A percentile compares a stretch with the other conserved stretches of the same genome.
Conservation (phyloP, 2,329 filamentous ascomycete species). For the Fusarium sp. region DNA sequence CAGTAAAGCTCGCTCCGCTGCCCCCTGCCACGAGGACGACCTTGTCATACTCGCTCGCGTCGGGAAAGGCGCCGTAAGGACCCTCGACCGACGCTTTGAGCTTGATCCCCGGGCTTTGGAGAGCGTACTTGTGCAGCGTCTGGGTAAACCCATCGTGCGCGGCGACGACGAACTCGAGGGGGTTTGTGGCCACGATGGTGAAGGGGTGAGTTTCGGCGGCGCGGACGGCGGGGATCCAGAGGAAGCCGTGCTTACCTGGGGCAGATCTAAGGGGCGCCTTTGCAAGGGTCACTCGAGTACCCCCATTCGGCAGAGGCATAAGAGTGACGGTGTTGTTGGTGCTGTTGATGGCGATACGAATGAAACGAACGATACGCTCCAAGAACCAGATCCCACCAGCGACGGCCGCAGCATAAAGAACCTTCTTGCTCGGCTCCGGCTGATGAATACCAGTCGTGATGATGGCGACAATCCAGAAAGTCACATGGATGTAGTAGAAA, state of each 20-base stretch:
- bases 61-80: conserved; percentile 67
- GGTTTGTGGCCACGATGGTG: conserved; percentile 65
- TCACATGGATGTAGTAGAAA: conserved; percentile 66
- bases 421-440: conserved; percentile 56
- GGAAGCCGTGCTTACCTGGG: conserved; percentile 71
- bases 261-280: conserved; percentile 60
- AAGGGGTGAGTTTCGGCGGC: conserved; percentile 72
- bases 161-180: conserved; percentile 69
- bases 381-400: conserved; percentile 61
- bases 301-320: conserved; percentile 65
- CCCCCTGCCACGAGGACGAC: conserved; percentile 71
- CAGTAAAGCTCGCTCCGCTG: conserved; percentile 69
- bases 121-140: conserved; percentile 64
- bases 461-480: conserved; percentile 61
- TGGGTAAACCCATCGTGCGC: conserved; percentile 70
- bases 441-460: conserved; percentile 65
- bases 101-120: conserved; percentile 59
- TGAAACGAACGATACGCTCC: conserved; percentile 63
- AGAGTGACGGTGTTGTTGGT: conserved; percentile 64
- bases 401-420: conserved; percentile 56
- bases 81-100: conserved; percentile 68
- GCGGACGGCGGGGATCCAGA: conserved; percentile 72
- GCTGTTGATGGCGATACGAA: conserved; percentile 57
- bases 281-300: conserved; percentile 65
- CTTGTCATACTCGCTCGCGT: conserved; percentile 64